Conservation (phyloP, 2,329 filamentous ascomycete species). For the Myriangium duriaei region DNA sequence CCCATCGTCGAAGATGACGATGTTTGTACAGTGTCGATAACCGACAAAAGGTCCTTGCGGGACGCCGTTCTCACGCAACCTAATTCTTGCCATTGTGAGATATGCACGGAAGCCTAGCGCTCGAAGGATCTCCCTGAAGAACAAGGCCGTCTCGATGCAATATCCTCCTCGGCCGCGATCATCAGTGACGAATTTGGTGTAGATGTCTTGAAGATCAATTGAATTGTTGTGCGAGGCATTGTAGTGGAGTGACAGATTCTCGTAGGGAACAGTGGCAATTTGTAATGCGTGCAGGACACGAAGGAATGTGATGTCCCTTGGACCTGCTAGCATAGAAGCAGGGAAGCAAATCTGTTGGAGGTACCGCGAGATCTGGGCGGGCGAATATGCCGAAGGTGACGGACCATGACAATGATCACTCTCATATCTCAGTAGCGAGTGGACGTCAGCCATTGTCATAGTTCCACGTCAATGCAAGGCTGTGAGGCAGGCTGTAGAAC, state of each 20-base stretch:
- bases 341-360: too few relatives aligned
- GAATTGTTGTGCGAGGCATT: slow-evolving; percentile 36
- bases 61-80: slow-evolving; percentile 15
- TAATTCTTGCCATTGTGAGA: slow-evolving; percentile 26
- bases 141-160: slow-evolving; percentile 46
- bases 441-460: too few relatives aligned
- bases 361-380: too few relatives aligned
- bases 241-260: slow-evolving; percentile 45
- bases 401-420: too few relatives aligned
- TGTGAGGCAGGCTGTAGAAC: too few relatives aligned
- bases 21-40: slow-evolving; percentile 31
- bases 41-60: slow-evolving; percentile 15
- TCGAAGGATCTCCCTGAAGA: slow-evolving; percentile 39
- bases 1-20: slow-evolving; percentile 34
- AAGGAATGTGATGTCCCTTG: too few relatives aligned
- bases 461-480: too few relatives aligned
- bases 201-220: slow-evolving; percentile 38
- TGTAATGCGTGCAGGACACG: slow-evolving; percentile 26
- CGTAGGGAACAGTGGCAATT: slow-evolving; percentile 40
- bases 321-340: too few relatives aligned
- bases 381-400: too few relatives aligned
- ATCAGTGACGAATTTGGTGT: slow-evolving; percentile 37
- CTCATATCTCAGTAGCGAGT: too few relatives aligned
- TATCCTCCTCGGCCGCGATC: slow-evolving; percentile 41
- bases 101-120: slow-evolving; percentile 38